Base-by-base conservation (phyloP, 257 asterid species). In the Solanum chmielewskii region DNA sequence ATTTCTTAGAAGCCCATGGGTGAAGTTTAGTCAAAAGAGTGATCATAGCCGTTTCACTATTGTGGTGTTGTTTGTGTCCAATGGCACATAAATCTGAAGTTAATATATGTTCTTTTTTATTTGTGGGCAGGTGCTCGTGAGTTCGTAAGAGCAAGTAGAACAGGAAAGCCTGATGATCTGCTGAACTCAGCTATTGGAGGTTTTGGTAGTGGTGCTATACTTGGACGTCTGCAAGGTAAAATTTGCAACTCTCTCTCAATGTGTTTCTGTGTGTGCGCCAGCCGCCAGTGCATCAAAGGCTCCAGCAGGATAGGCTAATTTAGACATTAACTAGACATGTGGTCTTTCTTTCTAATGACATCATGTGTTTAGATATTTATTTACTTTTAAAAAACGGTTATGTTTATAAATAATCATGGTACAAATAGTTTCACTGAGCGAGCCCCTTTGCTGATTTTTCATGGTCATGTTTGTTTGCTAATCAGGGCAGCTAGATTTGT, bases 201-300 rank as follows among this genome's bases (percentile, higher is more conserved):
- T 87, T 90, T 94, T 86, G 94, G 94, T 83, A 92, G 98, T 21
- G 99, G 99, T 60, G 98, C 99, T 62, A 74, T 95, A 86, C 98
- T 95, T 15, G 99, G 99, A 71, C 98, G 98, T 83, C 95, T 97
- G 88, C 99, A 97, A 95, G 99, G 99, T 91, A 33, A 47, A 76
- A 29, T 80, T 80, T 47, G 84, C 39, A 23, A 45, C 29, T 42
- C 42, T 80, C 75, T 66, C 35, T 49, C 62, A 44, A 4, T 44
- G 9, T 14, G 62, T 76, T 41, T 25, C 41, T 77, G n/a, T 77
- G 39, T 44, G 84, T 1, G 9, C 1, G 39, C 39, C 9, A 44
- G 15, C 25, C 1, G 39, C 39, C n/a, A 2, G 15, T 15, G 2
- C 25, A 16, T 77, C 64, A 77, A 1, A 44, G n/a, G 64, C 39